Conservation (phyloP, 2,329 filamentous ascomycete species). For the Stachybotrys elegans region DNA sequence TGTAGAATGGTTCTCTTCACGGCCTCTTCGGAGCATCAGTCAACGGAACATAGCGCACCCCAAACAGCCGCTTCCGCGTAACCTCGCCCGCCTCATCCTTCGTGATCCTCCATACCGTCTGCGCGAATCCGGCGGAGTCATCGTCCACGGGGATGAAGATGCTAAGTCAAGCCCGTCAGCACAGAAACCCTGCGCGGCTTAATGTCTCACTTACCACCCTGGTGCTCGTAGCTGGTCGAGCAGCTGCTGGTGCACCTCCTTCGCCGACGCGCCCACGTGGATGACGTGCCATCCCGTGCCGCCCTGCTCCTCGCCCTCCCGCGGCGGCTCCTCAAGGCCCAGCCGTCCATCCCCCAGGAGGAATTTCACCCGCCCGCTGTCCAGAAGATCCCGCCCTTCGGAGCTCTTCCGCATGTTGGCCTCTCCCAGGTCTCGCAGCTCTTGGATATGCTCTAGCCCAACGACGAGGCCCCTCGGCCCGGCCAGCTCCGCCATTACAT, state of each 20-base stretch:
- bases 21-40: slow-evolving; percentile 56
- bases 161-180: slow-evolving; percentile 26
- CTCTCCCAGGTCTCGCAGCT: slow-evolving; percentile 57
- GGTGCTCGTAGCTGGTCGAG: slow-evolving; percentile 74
- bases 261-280: slow-evolving; percentile 86
- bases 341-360: slow-evolving; percentile 69
- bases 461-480: slow-evolving; percentile 51
- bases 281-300: slow-evolving; percentile 78
- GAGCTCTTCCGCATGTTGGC: slow-evolving; percentile 61
- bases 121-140: slow-evolving; percentile 36
- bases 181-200: neutral
- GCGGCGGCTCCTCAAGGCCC: slow-evolving; percentile 47
- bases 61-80: slow-evolving; percentile 57
- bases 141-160: slow-evolving; percentile 75
- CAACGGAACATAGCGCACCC: slow-evolving; percentile 72
- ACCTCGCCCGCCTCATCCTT: slow-evolving; percentile 63
- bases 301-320: slow-evolving; percentile 40
- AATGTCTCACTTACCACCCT: slow-evolving; percentile 49
- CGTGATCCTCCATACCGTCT: slow-evolving; percentile 70
- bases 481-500: slow-evolving; percentile 77
- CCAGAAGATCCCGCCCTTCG: slow-evolving; percentile 55
- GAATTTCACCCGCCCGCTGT: slow-evolving; percentile 62
- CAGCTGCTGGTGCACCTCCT: slow-evolving; percentile 64
- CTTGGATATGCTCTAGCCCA: slow-evolving; percentile 69
- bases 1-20: neutral